Evolutionary conservation across 805 yeast species (phyloP).

Genomic region (Candida ovalis): DNA sequence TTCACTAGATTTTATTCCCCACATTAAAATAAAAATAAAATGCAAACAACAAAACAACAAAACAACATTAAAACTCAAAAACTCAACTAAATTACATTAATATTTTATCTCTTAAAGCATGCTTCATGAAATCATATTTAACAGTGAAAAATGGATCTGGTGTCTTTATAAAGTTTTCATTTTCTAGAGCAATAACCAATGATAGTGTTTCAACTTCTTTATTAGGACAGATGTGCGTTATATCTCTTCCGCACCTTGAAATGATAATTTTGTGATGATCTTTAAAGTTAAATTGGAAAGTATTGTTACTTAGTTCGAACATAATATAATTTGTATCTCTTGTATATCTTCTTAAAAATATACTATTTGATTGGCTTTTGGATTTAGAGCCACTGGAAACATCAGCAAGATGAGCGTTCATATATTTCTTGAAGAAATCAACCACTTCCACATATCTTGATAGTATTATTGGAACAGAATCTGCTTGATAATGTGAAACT

Average conservation of each 20-base stretch:
- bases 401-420: conserved; percentile 85
- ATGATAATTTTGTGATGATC: conserved; percentile 90
- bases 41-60: conserved; percentile 15
- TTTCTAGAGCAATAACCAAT: conserved; percentile 42
- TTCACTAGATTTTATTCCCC: background rate
- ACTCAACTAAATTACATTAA: conserved; percentile 14
- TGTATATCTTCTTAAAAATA: conserved; percentile 77
- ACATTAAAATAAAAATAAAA: background rate
- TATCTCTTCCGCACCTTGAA: conserved; percentile 67
- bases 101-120: conserved; percentile 49
- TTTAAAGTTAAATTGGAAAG: conserved; percentile 89
- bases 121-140: conserved; percentile 57
- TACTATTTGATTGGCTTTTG: conserved; percentile 49
- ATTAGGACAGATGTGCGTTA: conserved; percentile 79
- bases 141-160: conserved; percentile 45
- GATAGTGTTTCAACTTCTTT: conserved; percentile 69
- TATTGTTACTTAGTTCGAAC: conserved; percentile 92
- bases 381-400: conserved; percentile 60
- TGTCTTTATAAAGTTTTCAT: conserved; percentile 38
- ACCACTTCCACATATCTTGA: conserved; percentile 79
- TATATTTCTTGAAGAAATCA: conserved; percentile 83
- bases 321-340: conserved; percentile 77
- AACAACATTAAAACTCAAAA: conserved; percentile 3
- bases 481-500: conserved; percentile 42
- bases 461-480: conserved; percentile 43